Base-by-base conservation (phyloP, 176 grass and related monocot genomes). In the Urochloa ruziziensis region DNA sequence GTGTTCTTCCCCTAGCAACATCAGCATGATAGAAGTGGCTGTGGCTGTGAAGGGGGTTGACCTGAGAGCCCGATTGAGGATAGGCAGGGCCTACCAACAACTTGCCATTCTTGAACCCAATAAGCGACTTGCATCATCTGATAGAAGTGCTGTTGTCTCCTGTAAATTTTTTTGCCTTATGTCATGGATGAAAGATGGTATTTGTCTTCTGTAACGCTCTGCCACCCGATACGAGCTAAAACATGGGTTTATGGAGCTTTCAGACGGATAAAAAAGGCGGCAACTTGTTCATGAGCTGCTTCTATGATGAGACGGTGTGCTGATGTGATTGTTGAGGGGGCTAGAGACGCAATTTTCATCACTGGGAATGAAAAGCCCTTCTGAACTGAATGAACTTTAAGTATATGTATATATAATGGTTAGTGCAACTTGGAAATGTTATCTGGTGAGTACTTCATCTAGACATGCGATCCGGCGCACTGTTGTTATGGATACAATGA, bases 401-500 rank as follows among this genome's bases (percentile, higher is more conserved):
- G 54, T 61, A 14, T 43, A 34, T 67, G 54, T 61, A 14, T 43
- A 34, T 67, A 24, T 53, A 29, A 75, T 85, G 63, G 86, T 85
- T 34, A 53, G 2, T 8, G 36, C 61, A 85, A 77, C 52, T 60
- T 76, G 53, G 70, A 67, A 74, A 40, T 51, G 18, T 84, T 84
- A 89, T 89, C 40, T 36, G 15, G 10, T 24, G 43, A 78, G 29
- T 47, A 35, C 3, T 76, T 89, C 53, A 77, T 82, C 77, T 71
- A 28, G 43, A 33, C 57, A 56, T 48, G 4, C 54, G 14, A 24
- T 58, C 44, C 88, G 88, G 88, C 72, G 88, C 83, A 65, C 4
- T 86, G 83, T 82, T 86, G 35, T 77, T 68, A 70, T 17, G 30
- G 54, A 63, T 46, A 42, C 54, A 90, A 90, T 82, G 73, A 90